Percentiles rank a stretch among this genome's conserved stretches.
Conservation (phyloP, 129 eudicot species). For the Helichrysum umbraculigerum region DNA sequence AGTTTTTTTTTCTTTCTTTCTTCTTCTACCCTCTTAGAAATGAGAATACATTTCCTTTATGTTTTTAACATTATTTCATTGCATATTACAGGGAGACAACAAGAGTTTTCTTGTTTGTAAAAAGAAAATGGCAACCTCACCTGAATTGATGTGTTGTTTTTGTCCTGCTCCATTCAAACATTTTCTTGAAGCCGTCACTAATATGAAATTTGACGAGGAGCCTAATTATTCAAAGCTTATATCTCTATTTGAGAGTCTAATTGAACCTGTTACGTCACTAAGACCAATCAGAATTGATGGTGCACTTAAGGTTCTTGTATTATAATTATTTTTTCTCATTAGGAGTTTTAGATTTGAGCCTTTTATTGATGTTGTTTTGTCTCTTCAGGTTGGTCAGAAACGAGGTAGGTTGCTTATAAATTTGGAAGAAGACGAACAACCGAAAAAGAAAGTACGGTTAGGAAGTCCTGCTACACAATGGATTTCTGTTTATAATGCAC, state of each 20-base stretch:
- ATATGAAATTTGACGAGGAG: conserved; percentile 96
- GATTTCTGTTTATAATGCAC: conserved; percentile 99
- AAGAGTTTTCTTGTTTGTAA: conserved; percentile 96
- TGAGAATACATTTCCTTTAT: background rate
- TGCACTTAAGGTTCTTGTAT: conserved; percentile 74
- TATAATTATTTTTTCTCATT: background rate
- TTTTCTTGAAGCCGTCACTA: conserved; percentile 93
- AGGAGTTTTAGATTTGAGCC: background rate
- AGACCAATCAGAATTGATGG: conserved; percentile 99
- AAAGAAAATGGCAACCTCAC: conserved; percentile 96
- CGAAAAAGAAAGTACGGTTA: conserved; percentile 90
- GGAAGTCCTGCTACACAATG: conserved; percentile 99
- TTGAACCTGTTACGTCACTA: conserved; percentile 79
- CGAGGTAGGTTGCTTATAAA: conserved; percentile 89
- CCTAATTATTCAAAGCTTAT: conserved; percentile 93
- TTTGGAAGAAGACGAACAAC: conserved; percentile 98
- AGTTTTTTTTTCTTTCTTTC: conserved; percentile 20
- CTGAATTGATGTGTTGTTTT: conserved; percentile 95
- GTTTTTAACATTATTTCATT: conserved; percentile 5
- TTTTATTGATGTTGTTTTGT: conserved; percentile 19
- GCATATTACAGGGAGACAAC: conserved; percentile 80
- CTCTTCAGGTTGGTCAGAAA: conserved; percentile 86
- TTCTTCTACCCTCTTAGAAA: background rate
- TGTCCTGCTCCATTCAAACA: conserved; percentile 92
- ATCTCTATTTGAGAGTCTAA: conserved; percentile 80